Evolutionary conservation across 352 stramenopile genomes (phyloP), one percentile per base, ranked within the genome.

Genomic region (Lagenidium sp.): DNA sequence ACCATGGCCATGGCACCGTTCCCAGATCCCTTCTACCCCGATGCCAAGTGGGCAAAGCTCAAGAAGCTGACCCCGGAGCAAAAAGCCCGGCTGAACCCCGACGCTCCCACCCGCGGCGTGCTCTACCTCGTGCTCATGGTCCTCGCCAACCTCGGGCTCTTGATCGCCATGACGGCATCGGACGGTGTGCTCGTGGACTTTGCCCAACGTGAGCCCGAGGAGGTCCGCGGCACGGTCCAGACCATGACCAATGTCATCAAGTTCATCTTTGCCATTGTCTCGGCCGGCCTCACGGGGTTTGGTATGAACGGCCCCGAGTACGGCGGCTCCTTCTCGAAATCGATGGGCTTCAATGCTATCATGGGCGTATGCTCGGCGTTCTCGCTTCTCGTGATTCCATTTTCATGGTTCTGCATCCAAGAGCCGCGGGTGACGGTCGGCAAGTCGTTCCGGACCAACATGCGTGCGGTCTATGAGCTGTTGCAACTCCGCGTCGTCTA

Each of bases 161-260:
- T 61, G 22, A 37, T 64, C 19, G 41, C 50, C 19, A 44, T 53
- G 23, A 42, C 31, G 11, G 50, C 55, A 22, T 38, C 51, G 6
- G 52, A 62, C 16, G 55, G 44, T 15, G 31, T 57, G 26, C 41
- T 63, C 20, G 41, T 64, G 13, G 53, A 62, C 26, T 37, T 56
- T n/a, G 44, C 56, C 1, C 56, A 65, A 40, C 43, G 56, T 11
- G 56, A 65, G 22, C 51, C 51, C 7, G 41, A 46, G 19, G 6
- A 20, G 4, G 40, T 52, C 15, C 56, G 56, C 16, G 56, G 56
- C 13, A 54, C 45, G 4, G 18, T 55, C 6, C 56, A 65, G 39
- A 43, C 45, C 16, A 36, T 35, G 4, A 36, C 50, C 10, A 63
- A 58, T 24, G 36, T 20, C 19, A 41, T 49, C 7, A 34, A 44